Conservation (phyloP, 805 yeast species). For the Ascoidea asiatica region DNA sequence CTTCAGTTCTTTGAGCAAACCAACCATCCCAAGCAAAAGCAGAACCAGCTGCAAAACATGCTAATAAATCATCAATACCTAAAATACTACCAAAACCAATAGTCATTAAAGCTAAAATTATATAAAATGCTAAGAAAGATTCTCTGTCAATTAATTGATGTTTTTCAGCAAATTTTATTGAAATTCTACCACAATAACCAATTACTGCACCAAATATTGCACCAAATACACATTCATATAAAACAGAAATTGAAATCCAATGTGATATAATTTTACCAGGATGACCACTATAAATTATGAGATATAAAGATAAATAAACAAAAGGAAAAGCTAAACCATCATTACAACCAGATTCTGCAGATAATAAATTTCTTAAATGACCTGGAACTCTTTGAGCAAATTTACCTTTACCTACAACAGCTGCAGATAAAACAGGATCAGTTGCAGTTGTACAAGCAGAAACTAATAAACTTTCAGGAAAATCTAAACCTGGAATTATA, state of each 20-base stretch:
- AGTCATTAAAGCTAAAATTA: slow-evolving; percentile 69
- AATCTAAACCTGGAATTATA: slow-evolving; percentile 58
- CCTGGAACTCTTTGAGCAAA: slow-evolving; percentile 88
- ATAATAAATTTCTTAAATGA: slow-evolving; percentile 70
- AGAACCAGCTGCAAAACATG: slow-evolving; percentile 86
- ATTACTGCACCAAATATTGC: slow-evolving; percentile 57
- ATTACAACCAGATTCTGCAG: slow-evolving; percentile 84
- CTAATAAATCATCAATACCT: slow-evolving; percentile 82
- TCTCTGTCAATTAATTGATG: slow-evolving; percentile 70
- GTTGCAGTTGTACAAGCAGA: slow-evolving; percentile 91
- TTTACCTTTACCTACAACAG: slow-evolving; percentile 89
- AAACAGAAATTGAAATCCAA: slow-evolving; percentile 64
- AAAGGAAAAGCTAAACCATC: slow-evolving; percentile 97
- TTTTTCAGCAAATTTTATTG: slow-evolving; percentile 62
- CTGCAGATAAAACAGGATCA: slow-evolving; percentile 90
- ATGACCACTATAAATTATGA: slow-evolving; percentile 53
- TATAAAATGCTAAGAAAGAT: slow-evolving; percentile 74
- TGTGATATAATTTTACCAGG: slow-evolving; percentile 60
- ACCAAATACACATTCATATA: slow-evolving; percentile 78
- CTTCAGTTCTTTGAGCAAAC: slow-evolving; percentile 73
- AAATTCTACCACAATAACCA: slow-evolving; percentile 59
- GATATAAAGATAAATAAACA: slow-evolving; percentile 53
- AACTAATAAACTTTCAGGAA: slow-evolving; percentile 58
- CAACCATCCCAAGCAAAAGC: slow-evolving; percentile 92
- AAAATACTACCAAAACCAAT: slow-evolving; percentile 83